Base-by-base conservation (phyloP, 2,329 filamentous ascomycete species). In the Torrubiella hemipterigena region DNA sequence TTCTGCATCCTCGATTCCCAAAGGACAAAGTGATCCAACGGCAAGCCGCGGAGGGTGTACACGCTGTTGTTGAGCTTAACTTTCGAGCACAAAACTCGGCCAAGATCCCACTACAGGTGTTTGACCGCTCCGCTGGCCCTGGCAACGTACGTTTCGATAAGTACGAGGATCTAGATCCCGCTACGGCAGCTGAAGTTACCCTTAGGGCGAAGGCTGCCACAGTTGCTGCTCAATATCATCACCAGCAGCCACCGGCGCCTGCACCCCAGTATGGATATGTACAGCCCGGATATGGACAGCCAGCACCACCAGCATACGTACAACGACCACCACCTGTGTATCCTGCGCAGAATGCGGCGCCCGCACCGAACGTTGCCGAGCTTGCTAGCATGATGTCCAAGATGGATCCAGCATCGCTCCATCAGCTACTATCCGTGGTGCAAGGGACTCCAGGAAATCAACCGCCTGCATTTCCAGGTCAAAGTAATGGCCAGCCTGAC, bases 21-120 rank as follows among this genome's bases (percentile, higher is more conserved):
- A 76, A 87, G 38, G 73, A 80, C 21, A 73, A 79, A 5, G 77
- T 94, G n/a, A 73, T 95, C 31, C 77, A 84, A 42, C 71, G 82
- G 31, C 85, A 94, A 50, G 82, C 93, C 22, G 61, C 87, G 9
- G 87, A 96, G 53, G 89, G 91, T 13, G 89, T 95, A 2, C 70
- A 83, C 31, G 89, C 81, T 7, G 81, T 95, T 11, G 76, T 84
- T 5, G 79, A 85, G 44, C 68, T 96, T 11, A 77, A 81, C 37
- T 64, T 74, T 30, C 63, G 67, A 27, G 73, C 83, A 15, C 80
- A 93, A 46, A 63, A 67, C 20, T 69, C 69, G 2, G 76, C 77
- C 40, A 86, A 79, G 49, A 80, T 96, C 30, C 73, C 81, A 0
- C 61, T 95, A 4, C 83, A 89, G 44, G 73, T 93, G 6, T 95